Percentiles rank a stretch among this genome's conserved stretches.
These are phyloP conservation scores for Panicum miliaceum DNA, from an alignment of 176 grass and related monocot genomes.

Conservation along the genomic window DNA sequence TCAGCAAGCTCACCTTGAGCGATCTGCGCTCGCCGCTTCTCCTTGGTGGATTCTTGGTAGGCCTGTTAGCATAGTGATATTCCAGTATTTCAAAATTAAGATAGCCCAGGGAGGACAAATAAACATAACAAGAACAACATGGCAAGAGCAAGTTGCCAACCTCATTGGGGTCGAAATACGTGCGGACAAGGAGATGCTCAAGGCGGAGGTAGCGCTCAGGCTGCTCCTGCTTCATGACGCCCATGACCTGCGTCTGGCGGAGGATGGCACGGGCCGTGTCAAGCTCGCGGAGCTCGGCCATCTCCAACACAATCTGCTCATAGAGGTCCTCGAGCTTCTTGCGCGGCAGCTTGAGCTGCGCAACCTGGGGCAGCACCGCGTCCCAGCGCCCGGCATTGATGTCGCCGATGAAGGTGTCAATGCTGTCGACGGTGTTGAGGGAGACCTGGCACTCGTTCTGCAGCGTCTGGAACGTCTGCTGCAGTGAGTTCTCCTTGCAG, in stretches of 20 bases:
- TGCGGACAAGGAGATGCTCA: conserved; percentile 90
- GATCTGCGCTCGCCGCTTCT: conserved; percentile 86
- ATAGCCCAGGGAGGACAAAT: not conserved
- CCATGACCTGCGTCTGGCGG: conserved; percentile 97
- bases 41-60: conserved; percentile 98
- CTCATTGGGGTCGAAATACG: conserved; percentile 95
- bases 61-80: conserved; percentile 56
- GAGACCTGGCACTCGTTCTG: conserved; percentile 98
- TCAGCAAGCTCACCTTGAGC: conserved; percentile 69
- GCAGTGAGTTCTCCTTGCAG: conserved; percentile 99
- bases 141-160: conserved; percentile 38
- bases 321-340: conserved; percentile 98
- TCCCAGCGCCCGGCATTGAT: conserved; percentile 94
- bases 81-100: conserved; percentile 28
- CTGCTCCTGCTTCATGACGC: conserved; percentile 99
- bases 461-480: conserved; percentile 94
- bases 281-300: conserved; percentile 95
- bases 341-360: conserved; percentile 84
- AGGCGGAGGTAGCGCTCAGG: conserved; percentile 92
- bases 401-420: conserved; percentile 79
- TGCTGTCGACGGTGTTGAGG: conserved; percentile 89
- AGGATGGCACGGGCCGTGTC: conserved; percentile 91
- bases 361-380: conserved; percentile 87
- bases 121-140: conserved; percentile 12
- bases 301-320: conserved; percentile 98